Conservation (phyloP, 2,329 filamentous ascomycete genomes). For the Phialocephala sp. region DNA sequence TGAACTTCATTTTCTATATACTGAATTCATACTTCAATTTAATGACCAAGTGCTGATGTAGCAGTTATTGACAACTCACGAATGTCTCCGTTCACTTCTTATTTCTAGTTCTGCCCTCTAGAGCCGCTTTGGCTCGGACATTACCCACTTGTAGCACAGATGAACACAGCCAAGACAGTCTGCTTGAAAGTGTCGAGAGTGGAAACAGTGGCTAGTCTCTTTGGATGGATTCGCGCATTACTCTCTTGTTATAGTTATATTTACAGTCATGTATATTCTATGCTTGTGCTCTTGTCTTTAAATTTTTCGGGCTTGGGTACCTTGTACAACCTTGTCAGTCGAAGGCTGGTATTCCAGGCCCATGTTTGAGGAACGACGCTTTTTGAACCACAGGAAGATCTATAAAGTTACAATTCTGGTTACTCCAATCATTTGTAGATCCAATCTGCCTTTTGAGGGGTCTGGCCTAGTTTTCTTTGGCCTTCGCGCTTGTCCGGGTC, state of each 20-base stretch:
- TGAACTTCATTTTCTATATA: background rate
- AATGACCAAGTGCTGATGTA: no score
- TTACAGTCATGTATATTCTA: background rate
- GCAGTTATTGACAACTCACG: background rate
- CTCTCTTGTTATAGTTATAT: background rate
- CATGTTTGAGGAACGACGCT: background rate
- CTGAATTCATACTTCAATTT: background rate
- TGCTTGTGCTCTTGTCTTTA: background rate
- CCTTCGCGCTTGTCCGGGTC: background rate
- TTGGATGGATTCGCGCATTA: background rate
- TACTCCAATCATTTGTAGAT: background rate
- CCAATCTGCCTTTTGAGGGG: background rate
- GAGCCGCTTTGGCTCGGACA: background rate
- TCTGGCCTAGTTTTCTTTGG: background rate
- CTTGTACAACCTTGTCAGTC: background rate
- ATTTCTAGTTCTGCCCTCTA: background rate
- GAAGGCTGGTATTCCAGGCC: background rate
- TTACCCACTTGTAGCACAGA: conserved; percentile 1
- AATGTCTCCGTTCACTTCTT: background rate
- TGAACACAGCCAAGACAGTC: background rate
- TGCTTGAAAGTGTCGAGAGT: background rate
- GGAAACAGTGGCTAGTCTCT: background rate
- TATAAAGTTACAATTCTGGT: background rate
- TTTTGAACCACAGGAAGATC: background rate
- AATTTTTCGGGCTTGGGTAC: background rate